Percentiles rank a stretch among this genome's conserved stretches.
Evolutionary conservation across 2,329 filamentous ascomycete genomes (phyloP).

Genomic region (Penicillium corylophilum): DNA sequence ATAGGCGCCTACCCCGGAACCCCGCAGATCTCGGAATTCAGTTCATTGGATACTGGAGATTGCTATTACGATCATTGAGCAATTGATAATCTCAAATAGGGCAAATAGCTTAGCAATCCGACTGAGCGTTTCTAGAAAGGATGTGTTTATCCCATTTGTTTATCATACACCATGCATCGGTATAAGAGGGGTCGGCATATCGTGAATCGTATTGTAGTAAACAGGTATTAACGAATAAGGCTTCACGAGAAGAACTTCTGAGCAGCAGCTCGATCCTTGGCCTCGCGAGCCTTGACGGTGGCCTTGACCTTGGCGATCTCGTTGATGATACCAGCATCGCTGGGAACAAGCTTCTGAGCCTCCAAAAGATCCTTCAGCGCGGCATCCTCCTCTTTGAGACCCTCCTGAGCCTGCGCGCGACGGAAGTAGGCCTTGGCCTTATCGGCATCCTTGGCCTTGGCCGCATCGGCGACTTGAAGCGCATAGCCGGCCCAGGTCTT

Average conservation of each 20-base stretch:
- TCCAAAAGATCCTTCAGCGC: conserved; percentile 73
- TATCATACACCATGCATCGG: conserved; percentile 28
- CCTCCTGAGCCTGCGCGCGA: conserved; percentile 71
- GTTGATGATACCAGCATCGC: conserved; percentile 70
- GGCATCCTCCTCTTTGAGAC: conserved; percentile 79
- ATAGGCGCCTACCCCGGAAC: not conserved
- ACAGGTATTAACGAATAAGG: not conserved
- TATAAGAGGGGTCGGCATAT: conserved; percentile 13
- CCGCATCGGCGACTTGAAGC: conserved; percentile 59
- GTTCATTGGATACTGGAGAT: not conserved
- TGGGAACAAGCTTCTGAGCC: conserved; percentile 72
- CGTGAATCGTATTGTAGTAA: conserved; percentile 26
- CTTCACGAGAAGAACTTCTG: conserved; percentile 78
- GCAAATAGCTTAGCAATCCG: conserved; percentile 1
- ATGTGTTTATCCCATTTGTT: conserved; percentile 17
- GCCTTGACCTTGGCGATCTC: conserved; percentile 79
- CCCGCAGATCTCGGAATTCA: not conserved
- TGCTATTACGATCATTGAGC: not conserved
- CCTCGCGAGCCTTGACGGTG: conserved; percentile 67
- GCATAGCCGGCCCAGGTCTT: conserved; percentile 70
- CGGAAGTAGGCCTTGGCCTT: conserved; percentile 88
- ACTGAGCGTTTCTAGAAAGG: conserved; percentile 6
- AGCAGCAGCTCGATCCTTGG: conserved; percentile 89
- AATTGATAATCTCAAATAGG: not conserved
- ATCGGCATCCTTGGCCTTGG: conserved; percentile 68